phyloP scores from a whole-genome alignment of 495 filamentous ascomycete species.

The Penicillium taxi region DNA sequence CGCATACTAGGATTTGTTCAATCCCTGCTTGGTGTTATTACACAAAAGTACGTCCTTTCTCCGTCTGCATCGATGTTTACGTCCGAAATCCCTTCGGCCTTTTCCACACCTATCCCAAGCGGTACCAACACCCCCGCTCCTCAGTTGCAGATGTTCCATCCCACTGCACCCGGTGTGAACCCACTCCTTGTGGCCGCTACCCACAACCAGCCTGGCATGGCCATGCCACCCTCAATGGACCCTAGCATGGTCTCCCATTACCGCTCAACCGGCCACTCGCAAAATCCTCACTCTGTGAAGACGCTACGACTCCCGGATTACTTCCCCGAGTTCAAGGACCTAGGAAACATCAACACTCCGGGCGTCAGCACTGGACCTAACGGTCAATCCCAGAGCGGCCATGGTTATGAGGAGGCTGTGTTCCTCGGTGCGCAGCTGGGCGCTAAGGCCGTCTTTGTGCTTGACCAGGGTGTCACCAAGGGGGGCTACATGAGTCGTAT shows the following conservation, averaged over 20 bases:
- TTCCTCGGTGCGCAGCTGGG: conserved; percentile 78
- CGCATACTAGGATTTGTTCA: conserved; percentile 62
- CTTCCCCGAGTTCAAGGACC: conserved; percentile 89
- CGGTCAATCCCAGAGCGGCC: conserved; percentile 21
- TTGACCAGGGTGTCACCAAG: conserved; percentile 62
- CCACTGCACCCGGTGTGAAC: conserved; percentile 61
- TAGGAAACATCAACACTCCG: conserved; percentile 42
- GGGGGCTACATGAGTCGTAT: conserved; percentile 64
- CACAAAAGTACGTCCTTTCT: conserved; percentile 77
- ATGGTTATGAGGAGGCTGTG: conserved; percentile 57
- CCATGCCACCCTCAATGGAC: conserved; percentile 31
- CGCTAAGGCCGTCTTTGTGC: conserved; percentile 64
- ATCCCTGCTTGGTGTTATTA: conserved; percentile 68
- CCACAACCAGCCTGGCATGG: conserved; percentile 49
- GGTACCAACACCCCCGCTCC: conserved; percentile 84
- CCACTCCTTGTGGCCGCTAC: conserved; percentile 90
- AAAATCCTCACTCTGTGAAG: conserved; percentile 84
- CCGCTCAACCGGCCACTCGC: conserved; percentile 70
- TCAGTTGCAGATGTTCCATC: conserved; percentile 42
- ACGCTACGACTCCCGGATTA: conserved; percentile 72
- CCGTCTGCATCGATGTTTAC: conserved; percentile 95
- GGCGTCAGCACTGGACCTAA: conserved; percentile 24
- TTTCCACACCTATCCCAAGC: conserved; percentile 81
- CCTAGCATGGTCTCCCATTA: conserved; percentile 25
- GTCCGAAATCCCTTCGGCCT: conserved; percentile 83